These are phyloP conservation scores for Dipteronia sinensis DNA, from an alignment of 345 rosid genomes.

Conservation along the genomic window DNA sequence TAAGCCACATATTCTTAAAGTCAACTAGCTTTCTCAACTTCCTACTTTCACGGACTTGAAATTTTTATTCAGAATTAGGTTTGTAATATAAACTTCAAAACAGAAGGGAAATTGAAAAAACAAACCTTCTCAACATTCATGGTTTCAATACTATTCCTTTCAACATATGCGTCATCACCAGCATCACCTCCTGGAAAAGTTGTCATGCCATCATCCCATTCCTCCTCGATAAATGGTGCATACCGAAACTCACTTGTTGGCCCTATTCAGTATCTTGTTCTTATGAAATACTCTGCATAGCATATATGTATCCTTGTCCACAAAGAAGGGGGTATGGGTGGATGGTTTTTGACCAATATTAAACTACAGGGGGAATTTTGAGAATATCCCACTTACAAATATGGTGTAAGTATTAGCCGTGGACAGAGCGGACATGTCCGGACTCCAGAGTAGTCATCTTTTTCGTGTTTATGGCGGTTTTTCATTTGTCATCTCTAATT, in stretches of 20 bases:
- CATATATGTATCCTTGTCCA: slow-evolving; percentile 62
- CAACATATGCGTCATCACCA: slow-evolving; percentile 29
- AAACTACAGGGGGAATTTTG: no score
- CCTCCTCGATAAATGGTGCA: slow-evolving; percentile 80
- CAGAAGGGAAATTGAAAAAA: neutral
- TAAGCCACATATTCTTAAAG: neutral
- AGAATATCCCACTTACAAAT: no score
- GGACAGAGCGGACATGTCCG: no score
- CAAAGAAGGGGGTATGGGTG: neutral
- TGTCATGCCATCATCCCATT: slow-evolving; percentile 63
- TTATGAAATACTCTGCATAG: slow-evolving; percentile 90
- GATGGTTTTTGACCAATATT: no score
- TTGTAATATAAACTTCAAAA: neutral
- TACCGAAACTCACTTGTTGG: slow-evolving; percentile 84
- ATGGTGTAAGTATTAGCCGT: no score
- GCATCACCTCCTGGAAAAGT: slow-evolving; percentile 65
- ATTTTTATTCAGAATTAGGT: neutral
- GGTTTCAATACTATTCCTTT: slow-evolving; percentile 28
- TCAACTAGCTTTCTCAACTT: neutral
- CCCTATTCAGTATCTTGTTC: slow-evolving; percentile 85
- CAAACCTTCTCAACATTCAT: slow-evolving; percentile 46
- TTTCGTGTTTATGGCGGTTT: no score
- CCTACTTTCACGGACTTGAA: neutral
- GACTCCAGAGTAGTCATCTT: no score
- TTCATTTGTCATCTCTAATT: no score